phyloP scores from a whole-genome alignment of 768 basidiomycete species.

The Tulasnella sp. region DNA sequence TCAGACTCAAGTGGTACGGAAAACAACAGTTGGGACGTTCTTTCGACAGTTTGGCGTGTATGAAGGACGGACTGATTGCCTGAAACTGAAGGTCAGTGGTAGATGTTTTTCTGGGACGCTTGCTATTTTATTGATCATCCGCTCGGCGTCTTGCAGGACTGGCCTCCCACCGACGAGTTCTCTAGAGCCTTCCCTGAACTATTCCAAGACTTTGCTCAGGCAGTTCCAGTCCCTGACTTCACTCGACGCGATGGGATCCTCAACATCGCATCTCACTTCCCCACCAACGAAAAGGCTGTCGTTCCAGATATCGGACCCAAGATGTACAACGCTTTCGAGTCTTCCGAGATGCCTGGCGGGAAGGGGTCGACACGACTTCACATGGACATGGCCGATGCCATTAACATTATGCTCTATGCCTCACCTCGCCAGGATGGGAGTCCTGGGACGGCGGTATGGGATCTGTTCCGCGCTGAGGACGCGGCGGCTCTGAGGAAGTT shows the following conservation, averaged over 20 bases:
- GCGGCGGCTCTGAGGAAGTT: constrained; percentile 68
- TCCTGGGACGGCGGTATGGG: constrained; percentile 79
- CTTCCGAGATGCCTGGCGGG: constrained; percentile 51
- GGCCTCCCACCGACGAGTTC: constrained; percentile 86
- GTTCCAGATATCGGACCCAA: constrained; percentile 82
- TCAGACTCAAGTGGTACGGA: constrained; percentile 54
- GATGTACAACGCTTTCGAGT: constrained; percentile 85
- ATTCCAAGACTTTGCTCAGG: constrained; percentile 72
- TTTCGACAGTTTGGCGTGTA: constrained; percentile 69
- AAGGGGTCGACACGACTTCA: constrained; percentile 83
- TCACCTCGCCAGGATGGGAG: constrained; percentile 42
- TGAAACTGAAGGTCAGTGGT: constrained; percentile 71
- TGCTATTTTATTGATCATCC: neutral
- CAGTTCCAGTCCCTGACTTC: constrained; percentile 81
- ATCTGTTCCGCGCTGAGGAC: constrained; percentile 75
- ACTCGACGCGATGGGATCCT: constrained; percentile 82
- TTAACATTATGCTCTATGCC: constrained; percentile 84
- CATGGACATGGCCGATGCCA: constrained; percentile 90
- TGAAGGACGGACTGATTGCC: constrained; percentile 40
- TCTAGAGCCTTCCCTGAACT: constrained; percentile 71
- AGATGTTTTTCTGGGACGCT: neutral
- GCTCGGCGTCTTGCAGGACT: constrained; percentile 48
- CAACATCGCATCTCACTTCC: constrained; percentile 87
- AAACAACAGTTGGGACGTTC: constrained; percentile 63
- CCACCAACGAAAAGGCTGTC: constrained; percentile 46